These are phyloP conservation scores for Phlyctochytrium arcticum DNA, from an alignment of 192 early-diverging fungal genomes.

Conservation along the genomic window DNA sequence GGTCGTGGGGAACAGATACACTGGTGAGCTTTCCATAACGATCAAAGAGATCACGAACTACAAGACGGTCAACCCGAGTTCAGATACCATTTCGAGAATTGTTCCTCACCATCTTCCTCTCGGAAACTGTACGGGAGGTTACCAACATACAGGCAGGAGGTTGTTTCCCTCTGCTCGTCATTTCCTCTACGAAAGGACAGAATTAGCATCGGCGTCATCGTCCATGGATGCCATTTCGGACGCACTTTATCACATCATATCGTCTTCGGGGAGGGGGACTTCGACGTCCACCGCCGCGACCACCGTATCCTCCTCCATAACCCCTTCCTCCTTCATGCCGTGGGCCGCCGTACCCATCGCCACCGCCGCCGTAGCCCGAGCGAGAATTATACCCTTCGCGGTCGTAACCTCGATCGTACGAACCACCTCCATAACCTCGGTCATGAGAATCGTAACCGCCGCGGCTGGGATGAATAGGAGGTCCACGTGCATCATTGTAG, in stretches of 20 bases:
- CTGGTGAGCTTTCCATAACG: slow-evolving; percentile 62
- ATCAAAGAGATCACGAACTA: slow-evolving; percentile 67
- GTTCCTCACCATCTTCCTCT: slow-evolving; percentile 51
- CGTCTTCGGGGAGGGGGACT: slow-evolving; percentile 39
- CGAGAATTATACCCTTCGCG: slow-evolving; percentile 1
- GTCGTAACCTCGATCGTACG: slow-evolving; percentile 16
- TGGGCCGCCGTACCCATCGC: slow-evolving; percentile 12
- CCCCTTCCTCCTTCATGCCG: slow-evolving; percentile 29
- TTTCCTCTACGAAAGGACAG: slow-evolving; percentile 45
- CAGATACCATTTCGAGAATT: neutral
- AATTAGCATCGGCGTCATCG: neutral
- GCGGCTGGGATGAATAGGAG: slow-evolving; percentile 27
- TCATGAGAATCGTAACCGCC: slow-evolving; percentile 25
- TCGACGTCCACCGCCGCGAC: slow-evolving; percentile 18
- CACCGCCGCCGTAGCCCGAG: slow-evolving; percentile 11
- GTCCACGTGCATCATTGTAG: slow-evolving; percentile 3
- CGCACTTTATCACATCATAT: slow-evolving; percentile 11
- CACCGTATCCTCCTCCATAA: slow-evolving; percentile 29
- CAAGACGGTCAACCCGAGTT: neutral
- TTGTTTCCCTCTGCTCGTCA: slow-evolving; percentile 60
- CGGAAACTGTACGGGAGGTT: slow-evolving; percentile 71
- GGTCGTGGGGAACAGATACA: slow-evolving; percentile 70
- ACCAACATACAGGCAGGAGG: slow-evolving; percentile 66
- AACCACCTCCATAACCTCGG: slow-evolving; percentile 36
- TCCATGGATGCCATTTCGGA: neutral